These are phyloP conservation scores for Conticribra weissflogii DNA, from an alignment of 108 stramenopile species.

Conservation along the genomic window DNA sequence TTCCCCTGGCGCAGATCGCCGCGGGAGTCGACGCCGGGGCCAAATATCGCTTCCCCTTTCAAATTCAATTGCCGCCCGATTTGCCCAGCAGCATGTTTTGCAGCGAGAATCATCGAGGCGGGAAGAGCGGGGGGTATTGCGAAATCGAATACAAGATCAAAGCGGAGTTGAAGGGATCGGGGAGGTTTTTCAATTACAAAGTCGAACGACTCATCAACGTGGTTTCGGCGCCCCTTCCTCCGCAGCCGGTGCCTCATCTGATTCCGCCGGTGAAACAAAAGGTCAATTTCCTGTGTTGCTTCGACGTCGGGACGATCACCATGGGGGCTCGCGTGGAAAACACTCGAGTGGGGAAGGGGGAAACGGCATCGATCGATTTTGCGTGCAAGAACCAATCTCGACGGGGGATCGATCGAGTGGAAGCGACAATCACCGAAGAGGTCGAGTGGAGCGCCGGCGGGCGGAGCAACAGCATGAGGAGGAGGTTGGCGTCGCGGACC, in stretches of 20 bases:
- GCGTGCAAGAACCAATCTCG: conserved; percentile 49
- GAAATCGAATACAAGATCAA: conserved; percentile 15
- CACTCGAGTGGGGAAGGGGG: conserved; percentile 31
- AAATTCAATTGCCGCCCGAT: conserved; percentile 6
- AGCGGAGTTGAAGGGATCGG: not conserved
- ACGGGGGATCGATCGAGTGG: conserved; percentile 22
- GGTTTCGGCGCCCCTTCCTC: conserved; percentile 2
- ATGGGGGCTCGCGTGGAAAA: conserved; percentile 36
- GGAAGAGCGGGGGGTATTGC: not conserved
- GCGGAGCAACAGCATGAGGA: not conserved
- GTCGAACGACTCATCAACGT: conserved; percentile 9
- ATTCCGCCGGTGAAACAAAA: not conserved
- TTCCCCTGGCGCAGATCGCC: not conserved
- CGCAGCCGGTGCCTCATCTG: conserved; percentile 11
- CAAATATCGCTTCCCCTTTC: conserved; percentile 11
- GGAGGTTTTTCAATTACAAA: conserved; percentile 2
- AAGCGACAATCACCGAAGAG: conserved; percentile 32
- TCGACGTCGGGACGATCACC: conserved; percentile 18
- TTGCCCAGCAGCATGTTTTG: conserved; percentile 11
- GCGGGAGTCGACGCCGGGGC: conserved; percentile 2
- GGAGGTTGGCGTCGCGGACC: not conserved
- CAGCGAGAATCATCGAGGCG: not conserved
- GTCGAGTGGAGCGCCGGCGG: conserved; percentile 17
- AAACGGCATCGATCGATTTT: conserved; percentile 27
- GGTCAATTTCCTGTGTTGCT: not conserved